Evolutionary conservation across 2,329 filamentous ascomycete species (phyloP).

Genomic region (Falciphora oryzae): DNA sequence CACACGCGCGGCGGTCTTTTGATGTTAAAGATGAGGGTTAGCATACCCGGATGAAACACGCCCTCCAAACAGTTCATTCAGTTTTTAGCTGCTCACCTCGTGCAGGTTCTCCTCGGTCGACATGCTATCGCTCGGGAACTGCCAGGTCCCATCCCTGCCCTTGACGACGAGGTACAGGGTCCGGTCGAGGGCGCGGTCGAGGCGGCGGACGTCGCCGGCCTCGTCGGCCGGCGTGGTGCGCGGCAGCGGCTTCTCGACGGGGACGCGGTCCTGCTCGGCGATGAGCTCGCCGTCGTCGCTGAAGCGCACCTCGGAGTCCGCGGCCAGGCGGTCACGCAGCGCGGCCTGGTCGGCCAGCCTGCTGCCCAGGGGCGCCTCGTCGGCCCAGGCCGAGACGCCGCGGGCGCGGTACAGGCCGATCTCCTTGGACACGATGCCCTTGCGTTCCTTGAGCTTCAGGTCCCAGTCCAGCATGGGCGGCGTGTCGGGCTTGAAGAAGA

Average conservation of each 20-base stretch:
- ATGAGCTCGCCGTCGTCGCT: constrained; percentile 56
- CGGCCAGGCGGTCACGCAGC: constrained; percentile 62
- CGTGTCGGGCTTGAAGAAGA: constrained; percentile 93
- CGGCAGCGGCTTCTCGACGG: constrained; percentile 63
- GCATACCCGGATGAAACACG: constrained; percentile 15
- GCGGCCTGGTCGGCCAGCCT: constrained; percentile 56
- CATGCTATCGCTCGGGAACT: constrained; percentile 71
- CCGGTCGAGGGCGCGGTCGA: constrained; percentile 73
- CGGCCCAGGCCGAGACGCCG: constrained; percentile 73
- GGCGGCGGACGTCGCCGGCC: constrained; percentile 65
- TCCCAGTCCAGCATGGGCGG: constrained; percentile 84
- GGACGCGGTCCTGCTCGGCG: constrained; percentile 52
- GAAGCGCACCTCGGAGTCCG: constrained; percentile 65
- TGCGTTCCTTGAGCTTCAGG: constrained; percentile 70
- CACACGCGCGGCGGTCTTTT: constrained; percentile 74
- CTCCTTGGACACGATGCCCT: constrained; percentile 71
- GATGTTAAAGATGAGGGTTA: not conserved
- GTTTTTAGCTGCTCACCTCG: constrained; percentile 52
- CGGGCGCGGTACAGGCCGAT: constrained; percentile 66
- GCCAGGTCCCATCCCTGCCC: constrained; percentile 66
- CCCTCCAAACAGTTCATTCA: no score
- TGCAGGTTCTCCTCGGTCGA: constrained; percentile 70
- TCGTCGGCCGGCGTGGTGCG: constrained; percentile 70
- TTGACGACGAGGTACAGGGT: constrained; percentile 87
- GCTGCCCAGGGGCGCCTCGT: constrained; percentile 77